Percentiles rank a stretch among this genome's conserved stretches.
phyloP scores from a whole-genome alignment of 352 stramenopile genomes.

The Pythium dissimile region DNA sequence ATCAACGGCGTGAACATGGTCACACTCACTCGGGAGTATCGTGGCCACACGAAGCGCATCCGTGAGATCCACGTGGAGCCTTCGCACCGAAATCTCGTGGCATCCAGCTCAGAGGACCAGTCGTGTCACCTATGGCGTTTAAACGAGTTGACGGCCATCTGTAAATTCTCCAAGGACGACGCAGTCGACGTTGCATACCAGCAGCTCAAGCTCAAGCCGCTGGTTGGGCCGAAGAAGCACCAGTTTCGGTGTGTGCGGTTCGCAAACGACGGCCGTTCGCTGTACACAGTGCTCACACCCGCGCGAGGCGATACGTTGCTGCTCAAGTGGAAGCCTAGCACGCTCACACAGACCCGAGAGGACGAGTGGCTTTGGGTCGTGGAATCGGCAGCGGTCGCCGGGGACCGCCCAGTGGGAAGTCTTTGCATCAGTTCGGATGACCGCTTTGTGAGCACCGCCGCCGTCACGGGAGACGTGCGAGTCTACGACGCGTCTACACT shows the following conservation, averaged over 20 bases:
- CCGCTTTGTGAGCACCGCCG: constrained; percentile 61
- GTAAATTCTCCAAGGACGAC: constrained; percentile 75
- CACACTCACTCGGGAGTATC: constrained; percentile 71
- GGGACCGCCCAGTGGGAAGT: constrained; percentile 72
- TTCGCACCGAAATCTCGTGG: constrained; percentile 76
- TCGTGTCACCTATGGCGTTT: constrained; percentile 80
- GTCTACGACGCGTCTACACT: constrained; percentile 52
- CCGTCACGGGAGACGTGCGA: constrained; percentile 70
- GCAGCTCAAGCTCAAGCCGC: constrained; percentile 39
- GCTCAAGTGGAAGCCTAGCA: constrained; percentile 76
- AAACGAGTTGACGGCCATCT: constrained; percentile 58
- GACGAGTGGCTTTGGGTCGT: constrained; percentile 73
- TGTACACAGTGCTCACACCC: constrained; percentile 76
- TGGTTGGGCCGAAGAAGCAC: constrained; percentile 53
- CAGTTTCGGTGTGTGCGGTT: constrained; percentile 82
- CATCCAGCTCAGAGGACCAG: constrained; percentile 73
- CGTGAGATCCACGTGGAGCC: constrained; percentile 77
- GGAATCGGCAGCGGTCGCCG: constrained; percentile 43
- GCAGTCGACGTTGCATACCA: constrained; percentile 61
- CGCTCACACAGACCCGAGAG: constrained; percentile 61
- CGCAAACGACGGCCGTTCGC: constrained; percentile 51
- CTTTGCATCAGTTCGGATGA: constrained; percentile 75
- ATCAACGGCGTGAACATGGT: constrained; percentile 47
- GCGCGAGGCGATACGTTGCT: constrained; percentile 74
- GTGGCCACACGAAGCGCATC: constrained; percentile 74